Evolutionary conservation across 2,329 filamentous ascomycete species (phyloP).

Genomic region (Colletotrichum graminicola): DNA sequence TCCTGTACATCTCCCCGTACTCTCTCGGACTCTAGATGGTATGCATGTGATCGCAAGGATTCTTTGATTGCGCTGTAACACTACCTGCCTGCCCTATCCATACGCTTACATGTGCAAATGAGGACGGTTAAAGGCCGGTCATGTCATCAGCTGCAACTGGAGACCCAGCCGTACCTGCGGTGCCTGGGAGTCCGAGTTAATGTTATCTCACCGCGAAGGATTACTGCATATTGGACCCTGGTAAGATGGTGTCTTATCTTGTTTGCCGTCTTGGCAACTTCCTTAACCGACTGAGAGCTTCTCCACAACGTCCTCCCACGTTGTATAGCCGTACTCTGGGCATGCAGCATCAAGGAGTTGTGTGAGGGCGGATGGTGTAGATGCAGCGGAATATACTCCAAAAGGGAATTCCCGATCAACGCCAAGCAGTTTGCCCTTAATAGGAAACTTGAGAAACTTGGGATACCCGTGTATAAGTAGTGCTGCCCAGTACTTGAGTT

Average conservation of each 20-base stretch:
- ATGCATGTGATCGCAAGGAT: background rate
- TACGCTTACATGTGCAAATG: background rate
- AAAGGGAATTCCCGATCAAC: background rate
- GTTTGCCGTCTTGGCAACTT: background rate
- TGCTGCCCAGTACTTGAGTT: background rate
- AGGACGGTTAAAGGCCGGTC: background rate
- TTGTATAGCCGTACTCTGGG: no score
- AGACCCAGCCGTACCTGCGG: background rate
- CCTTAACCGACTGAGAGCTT: background rate
- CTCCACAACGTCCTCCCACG: background rate
- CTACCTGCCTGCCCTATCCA: background rate
- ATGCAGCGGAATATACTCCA: background rate
- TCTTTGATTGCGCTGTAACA: background rate
- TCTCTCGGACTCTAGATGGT: no score
- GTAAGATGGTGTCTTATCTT: background rate
- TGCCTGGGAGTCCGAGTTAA: background rate
- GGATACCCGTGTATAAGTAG: background rate
- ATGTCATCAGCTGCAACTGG: background rate
- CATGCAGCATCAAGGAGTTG: background rate
- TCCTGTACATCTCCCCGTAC: background rate
- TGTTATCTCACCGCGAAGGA: background rate
- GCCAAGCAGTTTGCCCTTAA: background rate
- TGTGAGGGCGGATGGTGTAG: background rate
- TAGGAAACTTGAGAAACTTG: background rate
- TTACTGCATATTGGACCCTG: background rate